Evolutionary conservation across 1,284 basidiomycete genomes (phyloP).

Genomic region (Ganoderma boninense): DNA sequence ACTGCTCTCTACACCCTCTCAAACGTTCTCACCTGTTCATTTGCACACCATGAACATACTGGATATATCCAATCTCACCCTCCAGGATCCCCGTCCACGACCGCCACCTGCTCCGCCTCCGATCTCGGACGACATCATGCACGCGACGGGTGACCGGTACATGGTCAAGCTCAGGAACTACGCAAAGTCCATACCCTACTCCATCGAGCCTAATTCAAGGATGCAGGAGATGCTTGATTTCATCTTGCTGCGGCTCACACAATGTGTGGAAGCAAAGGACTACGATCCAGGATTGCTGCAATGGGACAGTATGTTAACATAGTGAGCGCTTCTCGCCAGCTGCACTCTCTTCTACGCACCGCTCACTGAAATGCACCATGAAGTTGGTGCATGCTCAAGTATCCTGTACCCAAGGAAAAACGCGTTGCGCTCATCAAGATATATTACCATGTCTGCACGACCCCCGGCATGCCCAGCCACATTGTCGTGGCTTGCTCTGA

Average conservation of each 20-base stretch:
- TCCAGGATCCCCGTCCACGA: constrained; percentile 49
- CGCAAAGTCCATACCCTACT: constrained; percentile 78
- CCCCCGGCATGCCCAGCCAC: constrained; percentile 67
- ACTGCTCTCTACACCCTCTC: not conserved
- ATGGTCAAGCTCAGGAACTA: constrained; percentile 67
- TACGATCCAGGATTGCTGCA: constrained; percentile 80
- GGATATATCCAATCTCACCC: constrained; percentile 54
- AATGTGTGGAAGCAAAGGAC: constrained; percentile 84
- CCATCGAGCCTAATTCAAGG: constrained; percentile 79
- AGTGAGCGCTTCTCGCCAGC: constrained; percentile 51
- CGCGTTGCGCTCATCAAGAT: constrained; percentile 82
- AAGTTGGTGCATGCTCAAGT: constrained; percentile 86
- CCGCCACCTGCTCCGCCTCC: constrained; percentile 19
- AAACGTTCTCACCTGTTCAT: constrained; percentile 12
- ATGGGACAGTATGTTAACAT: constrained; percentile 81
- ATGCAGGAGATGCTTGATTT: constrained; percentile 86
- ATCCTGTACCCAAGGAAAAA: constrained; percentile 84
- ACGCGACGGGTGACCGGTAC: constrained; percentile 51
- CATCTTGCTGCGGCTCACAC: constrained; percentile 73
- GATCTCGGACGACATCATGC: constrained; percentile 48
- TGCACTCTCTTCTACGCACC: constrained; percentile 27
- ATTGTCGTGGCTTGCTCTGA: constrained; percentile 68
- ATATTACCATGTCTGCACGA: constrained; percentile 75
- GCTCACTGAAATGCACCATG: constrained; percentile 5
- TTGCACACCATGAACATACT: constrained; percentile 53